Evolutionary conservation across 2,329 filamentous ascomycete genomes (phyloP).

Genomic region (Tetracladium maxilliforme): DNA sequence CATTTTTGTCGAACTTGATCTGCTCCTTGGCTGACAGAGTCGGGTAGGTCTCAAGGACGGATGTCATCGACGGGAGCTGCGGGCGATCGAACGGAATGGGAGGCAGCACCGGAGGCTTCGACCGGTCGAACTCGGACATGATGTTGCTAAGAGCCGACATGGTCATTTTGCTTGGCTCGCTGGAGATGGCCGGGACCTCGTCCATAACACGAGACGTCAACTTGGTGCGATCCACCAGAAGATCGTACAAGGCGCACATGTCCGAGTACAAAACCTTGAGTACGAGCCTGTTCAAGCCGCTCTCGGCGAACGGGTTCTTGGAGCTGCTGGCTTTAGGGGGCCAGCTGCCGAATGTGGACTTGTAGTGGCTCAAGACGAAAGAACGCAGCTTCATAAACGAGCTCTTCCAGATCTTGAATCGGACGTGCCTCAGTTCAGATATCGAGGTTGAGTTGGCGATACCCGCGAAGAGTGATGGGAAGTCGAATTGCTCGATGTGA

Average conservation of each 20-base stretch:
- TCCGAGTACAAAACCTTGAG: constrained; percentile 74
- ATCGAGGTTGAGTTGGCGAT: constrained; percentile 72
- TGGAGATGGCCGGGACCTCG: constrained; percentile 31
- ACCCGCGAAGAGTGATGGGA: constrained; percentile 78
- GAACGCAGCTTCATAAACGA: constrained; percentile 63
- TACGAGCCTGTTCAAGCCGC: constrained; percentile 73
- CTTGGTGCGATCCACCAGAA: constrained; percentile 66
- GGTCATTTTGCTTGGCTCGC: constrained; percentile 38
- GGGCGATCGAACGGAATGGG: constrained; percentile 86
- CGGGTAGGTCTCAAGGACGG: constrained; percentile 48
- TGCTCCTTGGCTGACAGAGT: constrained; percentile 60
- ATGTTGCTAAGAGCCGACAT: constrained; percentile 62
- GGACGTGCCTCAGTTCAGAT: constrained; percentile 60
- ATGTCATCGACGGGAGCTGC: constrained; percentile 53
- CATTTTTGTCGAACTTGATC: constrained; percentile 53
- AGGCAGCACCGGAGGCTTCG: constrained; percentile 76
- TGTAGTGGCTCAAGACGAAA: constrained; percentile 45
- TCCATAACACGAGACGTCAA: constrained; percentile 64
- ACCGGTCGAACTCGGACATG: constrained; percentile 77
- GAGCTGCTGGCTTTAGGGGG: constrained; percentile 84
- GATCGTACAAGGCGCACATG: constrained; percentile 74
- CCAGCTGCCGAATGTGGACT: constrained; percentile 58
- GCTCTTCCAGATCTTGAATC: constrained; percentile 72
- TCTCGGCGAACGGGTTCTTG: constrained; percentile 79
- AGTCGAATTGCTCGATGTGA: constrained; percentile 78